phyloP scores from a whole-genome alignment of 805 yeast genomes.

The Nakazawaea ernobii region DNA sequence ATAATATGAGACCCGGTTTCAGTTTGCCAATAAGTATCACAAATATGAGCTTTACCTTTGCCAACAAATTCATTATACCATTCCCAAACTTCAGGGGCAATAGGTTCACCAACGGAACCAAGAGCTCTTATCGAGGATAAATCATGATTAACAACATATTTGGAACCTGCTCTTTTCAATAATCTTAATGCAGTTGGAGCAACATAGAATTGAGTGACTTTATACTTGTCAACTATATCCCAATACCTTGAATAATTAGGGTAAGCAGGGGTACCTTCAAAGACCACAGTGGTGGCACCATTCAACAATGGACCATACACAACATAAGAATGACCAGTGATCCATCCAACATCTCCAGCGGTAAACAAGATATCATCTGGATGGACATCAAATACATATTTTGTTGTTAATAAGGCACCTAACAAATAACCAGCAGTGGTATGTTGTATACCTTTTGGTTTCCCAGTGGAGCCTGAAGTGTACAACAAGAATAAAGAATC shows the following conservation, averaged over 20 bases:
- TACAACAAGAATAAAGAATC: constrained; percentile 77
- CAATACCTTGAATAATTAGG: constrained; percentile 78
- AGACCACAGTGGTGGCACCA: constrained; percentile 76
- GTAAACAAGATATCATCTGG: constrained; percentile 72
- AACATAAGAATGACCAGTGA: constrained; percentile 82
- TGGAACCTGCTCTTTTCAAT: constrained; percentile 68
- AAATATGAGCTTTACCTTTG: constrained; percentile 60
- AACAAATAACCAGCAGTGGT: constrained; percentile 75
- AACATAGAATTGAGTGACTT: constrained; percentile 74
- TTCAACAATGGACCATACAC: constrained; percentile 73
- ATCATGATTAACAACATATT: constrained; percentile 54
- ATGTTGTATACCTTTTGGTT: constrained; percentile 84
- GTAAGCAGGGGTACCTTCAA: constrained; percentile 85
- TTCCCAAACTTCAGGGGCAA: constrained; percentile 82
- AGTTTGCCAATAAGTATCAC: constrained; percentile 89
- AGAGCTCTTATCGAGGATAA: constrained; percentile 60
- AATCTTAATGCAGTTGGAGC: constrained; percentile 82
- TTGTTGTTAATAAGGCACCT: constrained; percentile 68
- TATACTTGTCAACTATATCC: constrained; percentile 67
- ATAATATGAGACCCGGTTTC: constrained; percentile 80
- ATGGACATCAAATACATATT: constrained; percentile 73
- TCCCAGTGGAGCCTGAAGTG: constrained; percentile 85
- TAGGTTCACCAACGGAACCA: constrained; percentile 86
- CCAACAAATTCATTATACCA: constrained; percentile 77
- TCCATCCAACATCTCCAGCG: constrained; percentile 92